These are phyloP conservation scores for Suhomyces emberorum DNA, from an alignment of 805 yeast species.

Conservation along the genomic window DNA sequence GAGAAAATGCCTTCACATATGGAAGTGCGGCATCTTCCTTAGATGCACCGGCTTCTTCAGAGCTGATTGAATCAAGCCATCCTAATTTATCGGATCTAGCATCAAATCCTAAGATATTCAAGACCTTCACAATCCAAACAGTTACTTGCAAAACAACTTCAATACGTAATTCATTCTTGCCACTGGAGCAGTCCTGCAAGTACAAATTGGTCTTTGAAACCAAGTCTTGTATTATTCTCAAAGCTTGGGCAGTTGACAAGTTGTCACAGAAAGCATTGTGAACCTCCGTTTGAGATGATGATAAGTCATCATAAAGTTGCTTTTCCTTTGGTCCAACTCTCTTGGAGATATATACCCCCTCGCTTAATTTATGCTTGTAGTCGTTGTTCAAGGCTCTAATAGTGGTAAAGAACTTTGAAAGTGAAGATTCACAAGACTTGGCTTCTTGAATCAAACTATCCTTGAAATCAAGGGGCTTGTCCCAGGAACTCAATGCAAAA, in stretches of 20 bases:
- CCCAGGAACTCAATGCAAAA: constrained; percentile 92
- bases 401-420: constrained; percentile 80
- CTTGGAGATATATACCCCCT: constrained; percentile 56
- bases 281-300: constrained; percentile 52
- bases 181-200: constrained; percentile 46
- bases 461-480: constrained; percentile 87
- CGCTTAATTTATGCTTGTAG: constrained; percentile 45
- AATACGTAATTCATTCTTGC: constrained; percentile 47
- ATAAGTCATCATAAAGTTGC: constrained; percentile 49
- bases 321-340: constrained; percentile 57
- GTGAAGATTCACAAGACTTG: constrained; percentile 65
- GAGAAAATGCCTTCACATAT: constrained; percentile 70
- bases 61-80: constrained; percentile 53
- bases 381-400: constrained; percentile 81
- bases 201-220: constrained; percentile 73
- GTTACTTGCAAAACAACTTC: constrained; percentile 67
- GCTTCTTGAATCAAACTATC: constrained; percentile 76
- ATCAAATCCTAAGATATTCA: constrained; percentile 73
- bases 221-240: constrained; percentile 63
- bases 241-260: constrained; percentile 71
- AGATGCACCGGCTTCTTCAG: constrained; percentile 15
- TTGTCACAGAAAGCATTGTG: constrained; percentile 87
- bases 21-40: constrained; percentile 76
- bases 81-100: constrained; percentile 71
- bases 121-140: constrained; percentile 65